Base-by-base conservation (phyloP, 2,329 filamentous ascomycete genomes). In the Calonectria pteridis region DNA sequence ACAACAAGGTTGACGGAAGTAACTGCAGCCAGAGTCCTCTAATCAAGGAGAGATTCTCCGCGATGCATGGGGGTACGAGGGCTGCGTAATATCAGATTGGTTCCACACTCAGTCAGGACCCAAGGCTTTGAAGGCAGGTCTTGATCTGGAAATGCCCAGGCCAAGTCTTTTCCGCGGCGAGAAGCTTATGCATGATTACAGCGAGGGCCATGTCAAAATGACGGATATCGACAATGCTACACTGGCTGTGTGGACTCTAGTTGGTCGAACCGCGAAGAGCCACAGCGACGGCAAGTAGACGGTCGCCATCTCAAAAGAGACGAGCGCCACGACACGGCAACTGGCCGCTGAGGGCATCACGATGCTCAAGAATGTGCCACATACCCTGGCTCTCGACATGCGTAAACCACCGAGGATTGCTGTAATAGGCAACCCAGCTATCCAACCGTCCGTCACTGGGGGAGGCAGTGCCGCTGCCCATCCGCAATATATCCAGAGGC, bases 1-100 rank as follows among this genome's bases (percentile, higher is more conserved):
- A 18, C 4, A 76, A 76, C 18, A 76, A 76, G 28, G 71, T 76
- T 29, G 40, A 75, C 5, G 71, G 71, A 0, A 0, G 9, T 0
- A 71, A 73, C 1, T 73, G 73, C 3, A 66, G 67, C 11, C 16
- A 75, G 11, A 75, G 31, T 9, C 23, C 51, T 5, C 53, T 76
- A 3, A 66, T 53, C 0, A 26, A 68, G 4, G 55, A 58, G 0
- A 40, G n/a, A n/a, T 76, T 5, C 14, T 76, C 2, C 58, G 75
- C 13, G 35, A 69, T 1, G 66, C 74, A 62, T 76, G 75, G 75
- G 43, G 43, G 0, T 76, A 58, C 20, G 23, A 75, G 23, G 75
- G 75, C 9, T 28, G 73, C 6, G 26, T 63, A 35, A 76, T 76
- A 72, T 76, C 75, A 4, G 75, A 76, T 40, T 76, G 75, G 75